Conservation (phyloP, 768 basidiomycete genomes). For the Mycena metata region DNA sequence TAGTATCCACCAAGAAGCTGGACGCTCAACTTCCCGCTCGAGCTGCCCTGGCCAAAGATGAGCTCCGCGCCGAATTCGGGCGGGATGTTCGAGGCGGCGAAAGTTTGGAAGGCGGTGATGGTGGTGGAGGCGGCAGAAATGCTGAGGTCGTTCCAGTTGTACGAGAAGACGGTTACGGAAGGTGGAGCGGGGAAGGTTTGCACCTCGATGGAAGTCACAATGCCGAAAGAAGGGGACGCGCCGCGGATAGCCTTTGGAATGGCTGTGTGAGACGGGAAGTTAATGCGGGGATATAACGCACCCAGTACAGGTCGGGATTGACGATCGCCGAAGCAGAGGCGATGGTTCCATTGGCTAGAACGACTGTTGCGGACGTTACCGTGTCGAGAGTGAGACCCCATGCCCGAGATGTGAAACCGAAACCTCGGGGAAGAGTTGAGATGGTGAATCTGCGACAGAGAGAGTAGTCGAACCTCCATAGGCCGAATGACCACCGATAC, state of each 20-base stretch:
- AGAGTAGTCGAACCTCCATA: too few species aligned
- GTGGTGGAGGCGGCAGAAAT: conserved; percentile 48
- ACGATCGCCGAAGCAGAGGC: conserved; percentile 51
- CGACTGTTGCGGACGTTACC: conserved; percentile 56
- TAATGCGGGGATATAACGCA: conserved; percentile 36
- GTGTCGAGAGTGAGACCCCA: conserved; percentile 68
- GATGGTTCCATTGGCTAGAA: conserved; percentile 60
- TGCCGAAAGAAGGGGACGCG: conserved; percentile 56
- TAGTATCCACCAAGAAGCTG: conserved; percentile 56
- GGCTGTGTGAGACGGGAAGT: background rate
- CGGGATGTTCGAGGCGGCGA: conserved; percentile 50
- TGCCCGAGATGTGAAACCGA: conserved; percentile 61
- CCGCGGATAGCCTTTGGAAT: conserved; percentile 55
- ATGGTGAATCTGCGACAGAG: background rate
- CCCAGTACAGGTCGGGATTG: conserved; percentile 67
- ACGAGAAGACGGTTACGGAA: conserved; percentile 54
- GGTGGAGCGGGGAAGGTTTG: conserved; percentile 55
- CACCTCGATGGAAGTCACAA: conserved; percentile 56
- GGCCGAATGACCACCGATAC: conserved; percentile 61
- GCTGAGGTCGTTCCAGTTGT: conserved; percentile 51
- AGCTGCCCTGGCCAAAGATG: conserved; percentile 46
- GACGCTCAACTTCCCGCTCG: conserved; percentile 48
- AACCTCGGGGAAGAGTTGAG: conserved; percentile 35
- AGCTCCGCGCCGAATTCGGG: conserved; percentile 52
- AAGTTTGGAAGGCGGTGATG: conserved; percentile 51